Evolutionary conservation across 83 land plant species (phyloP).

Genomic region (Picea abies): DNA sequence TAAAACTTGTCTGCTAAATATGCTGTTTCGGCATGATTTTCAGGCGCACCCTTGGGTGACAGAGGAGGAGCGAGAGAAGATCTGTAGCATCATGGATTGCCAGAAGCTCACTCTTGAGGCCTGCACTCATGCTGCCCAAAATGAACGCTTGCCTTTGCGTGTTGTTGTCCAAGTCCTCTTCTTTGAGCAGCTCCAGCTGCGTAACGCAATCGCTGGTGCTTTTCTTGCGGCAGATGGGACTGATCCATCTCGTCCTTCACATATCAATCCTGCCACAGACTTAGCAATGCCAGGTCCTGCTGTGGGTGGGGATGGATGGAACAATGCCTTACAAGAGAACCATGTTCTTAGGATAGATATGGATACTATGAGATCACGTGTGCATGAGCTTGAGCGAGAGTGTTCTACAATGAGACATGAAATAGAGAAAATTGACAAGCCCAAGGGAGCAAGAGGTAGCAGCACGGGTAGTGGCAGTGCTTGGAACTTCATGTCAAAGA

Average conservation of each 20-base stretch:
- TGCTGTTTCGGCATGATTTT: neutral
- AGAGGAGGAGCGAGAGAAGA: constrained; percentile 71
- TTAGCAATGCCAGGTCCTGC: neutral
- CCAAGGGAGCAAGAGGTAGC: constrained; percentile 19
- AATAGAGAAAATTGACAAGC: constrained; percentile 66
- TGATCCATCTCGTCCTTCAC: constrained; percentile 16
- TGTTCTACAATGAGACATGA: constrained; percentile 82
- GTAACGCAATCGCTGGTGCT: constrained; percentile 74
- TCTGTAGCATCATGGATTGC: constrained; percentile 72
- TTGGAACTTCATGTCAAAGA: constrained; percentile 28
- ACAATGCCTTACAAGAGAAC: constrained; percentile 60
- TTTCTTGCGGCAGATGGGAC: constrained; percentile 28
- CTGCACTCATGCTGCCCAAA: constrained; percentile 97
- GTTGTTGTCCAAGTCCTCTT: constrained; percentile 91
- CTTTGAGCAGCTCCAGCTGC: constrained; percentile 96
- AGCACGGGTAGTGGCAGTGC: constrained; percentile 16
- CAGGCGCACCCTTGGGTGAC: constrained; percentile 87
- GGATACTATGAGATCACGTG: constrained; percentile 85
- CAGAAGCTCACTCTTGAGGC: constrained; percentile 93
- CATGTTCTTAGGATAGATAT: constrained; percentile 84
- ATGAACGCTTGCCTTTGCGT: constrained; percentile 85
- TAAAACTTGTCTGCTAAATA: neutral
- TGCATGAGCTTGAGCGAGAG: constrained; percentile 77
- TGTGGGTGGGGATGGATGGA: constrained; percentile 37
- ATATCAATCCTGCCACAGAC: constrained; percentile 5